phyloP scores from a whole-genome alignment of 192 early-diverging fungal species.

The Umbelopsis isabellina region DNA sequence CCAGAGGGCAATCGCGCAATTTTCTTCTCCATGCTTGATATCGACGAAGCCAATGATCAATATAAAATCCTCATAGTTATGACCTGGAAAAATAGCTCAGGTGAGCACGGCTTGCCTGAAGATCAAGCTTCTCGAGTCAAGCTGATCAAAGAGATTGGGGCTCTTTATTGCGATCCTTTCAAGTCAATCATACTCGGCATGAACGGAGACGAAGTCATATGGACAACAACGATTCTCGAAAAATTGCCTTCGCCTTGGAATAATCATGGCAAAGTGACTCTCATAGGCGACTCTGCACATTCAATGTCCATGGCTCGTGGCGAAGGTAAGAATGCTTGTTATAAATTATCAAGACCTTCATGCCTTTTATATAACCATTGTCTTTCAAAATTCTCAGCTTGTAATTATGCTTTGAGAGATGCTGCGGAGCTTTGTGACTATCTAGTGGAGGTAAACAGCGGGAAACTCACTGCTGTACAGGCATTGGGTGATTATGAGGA shows the following conservation, averaged over 20 bases:
- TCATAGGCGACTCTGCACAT: constrained; percentile 29
- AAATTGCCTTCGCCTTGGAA: not conserved
- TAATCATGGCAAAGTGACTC: constrained; percentile 5
- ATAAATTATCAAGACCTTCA: too few relatives aligned
- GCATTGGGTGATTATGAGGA: constrained; percentile 1
- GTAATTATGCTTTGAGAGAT: constrained; percentile 30
- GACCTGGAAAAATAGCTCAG: not conserved
- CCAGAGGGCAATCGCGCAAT: not conserved
- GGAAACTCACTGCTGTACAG: not conserved
- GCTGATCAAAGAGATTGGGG: not conserved
- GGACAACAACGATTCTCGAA: not conserved
- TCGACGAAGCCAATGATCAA: not conserved
- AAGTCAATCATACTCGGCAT: not conserved
- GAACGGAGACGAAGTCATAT: not conserved
- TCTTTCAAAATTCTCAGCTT: constrained; percentile 15
- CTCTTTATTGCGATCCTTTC: not conserved
- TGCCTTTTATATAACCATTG: too few relatives aligned
- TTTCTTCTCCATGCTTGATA: not conserved
- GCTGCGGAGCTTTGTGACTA: constrained; percentile 17
- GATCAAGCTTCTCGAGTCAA: not conserved
- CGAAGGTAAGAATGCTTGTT: constrained; percentile 23
- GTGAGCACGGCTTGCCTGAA: not conserved
- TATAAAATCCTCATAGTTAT: not conserved
- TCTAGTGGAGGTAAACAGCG: not conserved
- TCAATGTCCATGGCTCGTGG: constrained; percentile 29